Evolutionary conservation across 73 alveolate species (phyloP).

Genomic region (Durusdinium trenchii): DNA sequence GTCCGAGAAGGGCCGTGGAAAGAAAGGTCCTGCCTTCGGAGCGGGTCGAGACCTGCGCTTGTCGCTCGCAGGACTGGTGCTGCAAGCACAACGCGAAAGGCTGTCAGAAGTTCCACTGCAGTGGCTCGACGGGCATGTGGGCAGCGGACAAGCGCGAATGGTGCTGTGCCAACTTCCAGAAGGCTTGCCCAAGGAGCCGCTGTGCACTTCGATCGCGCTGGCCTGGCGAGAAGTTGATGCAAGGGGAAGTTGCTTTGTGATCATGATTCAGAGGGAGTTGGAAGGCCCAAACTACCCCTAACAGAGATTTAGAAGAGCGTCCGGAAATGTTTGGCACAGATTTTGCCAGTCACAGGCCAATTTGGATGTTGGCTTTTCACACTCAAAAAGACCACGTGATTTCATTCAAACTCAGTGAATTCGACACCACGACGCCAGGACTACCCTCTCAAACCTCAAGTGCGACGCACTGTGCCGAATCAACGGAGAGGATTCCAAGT

Average conservation of each 20-base stretch:
- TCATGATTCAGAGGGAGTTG: not conserved
- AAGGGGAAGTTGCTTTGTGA: not conserved
- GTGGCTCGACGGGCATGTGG: not conserved
- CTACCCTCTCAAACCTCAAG: conserved; percentile 47
- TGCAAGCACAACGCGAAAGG: conserved; percentile 6
- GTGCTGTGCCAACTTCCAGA: conserved; percentile 87
- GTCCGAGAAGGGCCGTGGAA: no score
- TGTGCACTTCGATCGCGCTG: not conserved
- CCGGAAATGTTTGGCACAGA: no score
- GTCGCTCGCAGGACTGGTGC: conserved; percentile 76
- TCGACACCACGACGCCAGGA: not conserved
- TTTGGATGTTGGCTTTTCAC: no score
- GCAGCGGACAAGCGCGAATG: not conserved
- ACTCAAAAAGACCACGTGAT: no score
- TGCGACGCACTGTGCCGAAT: conserved; percentile 65
- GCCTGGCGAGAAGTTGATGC: not conserved
- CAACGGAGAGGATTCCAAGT: conserved; percentile 58
- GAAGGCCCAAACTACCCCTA: no score
- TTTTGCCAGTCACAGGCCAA: no score
- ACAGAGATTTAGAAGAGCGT: no score
- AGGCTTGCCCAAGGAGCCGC: conserved; percentile 61
- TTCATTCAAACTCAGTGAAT: not conserved
- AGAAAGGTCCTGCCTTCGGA: no score
- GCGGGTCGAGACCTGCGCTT: no score
- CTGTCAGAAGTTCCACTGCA: conserved; percentile 75